Conservation (phyloP, 768 basidiomycete species). For the Exidia glandulosa region DNA sequence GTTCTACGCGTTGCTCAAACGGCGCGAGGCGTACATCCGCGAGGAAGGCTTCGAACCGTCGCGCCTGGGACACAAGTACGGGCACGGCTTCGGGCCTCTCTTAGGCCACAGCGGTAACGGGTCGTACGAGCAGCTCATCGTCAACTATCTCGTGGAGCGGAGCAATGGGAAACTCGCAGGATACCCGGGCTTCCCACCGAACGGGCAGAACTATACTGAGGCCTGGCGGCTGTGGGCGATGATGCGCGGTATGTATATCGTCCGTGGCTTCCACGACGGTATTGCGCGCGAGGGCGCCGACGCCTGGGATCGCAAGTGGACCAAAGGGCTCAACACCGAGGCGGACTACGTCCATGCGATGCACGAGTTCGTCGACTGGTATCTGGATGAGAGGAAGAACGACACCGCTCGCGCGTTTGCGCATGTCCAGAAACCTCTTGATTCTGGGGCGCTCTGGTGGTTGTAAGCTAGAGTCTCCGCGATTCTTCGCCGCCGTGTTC, state of each 20-base stretch:
- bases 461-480: too few species aligned
- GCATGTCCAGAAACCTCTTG: too few species aligned
- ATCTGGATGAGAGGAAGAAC: not conserved
- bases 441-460: not conserved
- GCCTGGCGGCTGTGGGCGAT: not conserved
- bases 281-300: not conserved
- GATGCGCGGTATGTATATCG: not conserved
- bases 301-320: not conserved
- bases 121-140: not conserved
- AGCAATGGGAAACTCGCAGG: not conserved
- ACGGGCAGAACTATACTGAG: not conserved
- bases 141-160: not conserved
- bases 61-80: conserved; percentile 28
- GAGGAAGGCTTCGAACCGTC: conserved; percentile 38
- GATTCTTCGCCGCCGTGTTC: too few species aligned
- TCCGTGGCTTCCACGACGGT: not conserved
- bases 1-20: conserved; percentile 30
- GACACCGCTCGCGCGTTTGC: too few species aligned
- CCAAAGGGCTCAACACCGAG: not conserved
- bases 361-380: not conserved
- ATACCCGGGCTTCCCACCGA: not conserved
- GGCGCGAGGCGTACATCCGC: conserved; percentile 28
- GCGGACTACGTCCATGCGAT: not conserved
- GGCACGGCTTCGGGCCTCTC: not conserved
- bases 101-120: not conserved